A percentile compares a stretch with the other conserved stretches of the same genome.
Conservation (phyloP, 305 asterid genomes). For the Fraxinus sp. region DNA sequence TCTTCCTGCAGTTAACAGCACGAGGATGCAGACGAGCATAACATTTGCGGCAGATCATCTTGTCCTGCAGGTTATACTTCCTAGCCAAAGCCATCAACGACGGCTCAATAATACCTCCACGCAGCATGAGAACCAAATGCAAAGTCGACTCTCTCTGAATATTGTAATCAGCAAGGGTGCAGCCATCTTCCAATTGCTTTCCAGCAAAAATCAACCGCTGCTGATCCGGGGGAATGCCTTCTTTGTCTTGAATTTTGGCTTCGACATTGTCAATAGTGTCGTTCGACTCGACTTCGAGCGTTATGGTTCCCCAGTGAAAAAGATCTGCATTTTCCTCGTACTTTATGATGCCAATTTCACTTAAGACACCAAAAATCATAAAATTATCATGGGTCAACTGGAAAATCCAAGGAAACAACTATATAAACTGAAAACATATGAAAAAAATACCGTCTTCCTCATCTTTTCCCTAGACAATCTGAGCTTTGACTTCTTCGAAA, state of each 20-base stretch:
- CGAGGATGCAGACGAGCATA: slow-evolving; percentile 56
- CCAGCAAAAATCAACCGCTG: slow-evolving; percentile 66
- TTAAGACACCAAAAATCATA: no score
- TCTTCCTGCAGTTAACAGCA: slow-evolving; percentile 53
- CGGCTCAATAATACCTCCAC: slow-evolving; percentile 70
- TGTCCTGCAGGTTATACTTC: slow-evolving; percentile 58
- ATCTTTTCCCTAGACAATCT: no score
- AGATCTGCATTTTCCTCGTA: slow-evolving; percentile 48
- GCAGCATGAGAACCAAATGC: slow-evolving; percentile 73
- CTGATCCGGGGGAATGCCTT: slow-evolving; percentile 73
- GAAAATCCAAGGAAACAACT: no score
- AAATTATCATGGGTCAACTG: no score
- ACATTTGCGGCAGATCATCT: slow-evolving; percentile 71
- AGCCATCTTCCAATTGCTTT: slow-evolving; percentile 66
- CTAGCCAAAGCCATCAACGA: slow-evolving; percentile 70
- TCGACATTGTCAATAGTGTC: slow-evolving; percentile 61
- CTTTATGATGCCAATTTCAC: not conserved
- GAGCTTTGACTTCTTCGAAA: no score
- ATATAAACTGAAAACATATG: no score
- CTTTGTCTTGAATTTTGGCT: slow-evolving; percentile 61
- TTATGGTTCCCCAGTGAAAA: slow-evolving; percentile 60
- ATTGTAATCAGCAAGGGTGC: slow-evolving; percentile 66
- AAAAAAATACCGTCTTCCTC: no score
- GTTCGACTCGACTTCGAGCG: slow-evolving; percentile 62
- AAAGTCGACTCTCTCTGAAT: slow-evolving; percentile 68